Percentiles rank a stretch among this genome's conserved stretches.
phyloP scores from a whole-genome alignment of 1,284 basidiomycete genomes.

The Inonotus obliquus region DNA sequence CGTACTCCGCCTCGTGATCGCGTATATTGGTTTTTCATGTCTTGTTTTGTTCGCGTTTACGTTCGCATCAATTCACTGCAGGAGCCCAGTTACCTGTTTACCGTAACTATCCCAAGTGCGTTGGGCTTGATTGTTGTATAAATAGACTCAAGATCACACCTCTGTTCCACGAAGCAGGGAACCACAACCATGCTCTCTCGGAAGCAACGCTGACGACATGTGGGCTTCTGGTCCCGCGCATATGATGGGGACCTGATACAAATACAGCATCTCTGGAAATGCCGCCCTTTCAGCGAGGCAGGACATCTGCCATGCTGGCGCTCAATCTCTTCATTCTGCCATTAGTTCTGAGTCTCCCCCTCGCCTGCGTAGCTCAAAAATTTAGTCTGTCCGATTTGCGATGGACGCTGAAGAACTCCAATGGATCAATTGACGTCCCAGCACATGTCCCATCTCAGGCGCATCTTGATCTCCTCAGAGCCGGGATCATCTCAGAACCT shows the following conservation, averaged over 20 bases:
- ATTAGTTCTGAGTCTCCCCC: constrained; percentile 19
- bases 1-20: too few relatives aligned
- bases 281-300: background rate
- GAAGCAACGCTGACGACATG: background rate
- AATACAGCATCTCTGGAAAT: background rate
- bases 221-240: background rate
- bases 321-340: background rate
- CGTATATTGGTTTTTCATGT: too few relatives aligned
- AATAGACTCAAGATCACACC: background rate
- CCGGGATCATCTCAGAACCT: constrained; percentile 52
- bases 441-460: constrained; percentile 49
- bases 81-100: background rate
- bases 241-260: background rate
- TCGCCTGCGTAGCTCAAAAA: constrained; percentile 27
- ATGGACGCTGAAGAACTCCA: constrained; percentile 51
- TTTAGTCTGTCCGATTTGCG: constrained; percentile 41
- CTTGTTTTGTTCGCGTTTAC: too few relatives aligned
- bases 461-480: constrained; percentile 48
- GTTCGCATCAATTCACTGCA: background rate
- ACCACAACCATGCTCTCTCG: background rate
- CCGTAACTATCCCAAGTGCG: background rate
- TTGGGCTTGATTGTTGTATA: background rate
- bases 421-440: constrained; percentile 50
- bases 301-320: background rate
- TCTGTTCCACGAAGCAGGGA: background rate